Conservation (phyloP, 1,139 yeast species). For the Candida sanyaensis region DNA sequence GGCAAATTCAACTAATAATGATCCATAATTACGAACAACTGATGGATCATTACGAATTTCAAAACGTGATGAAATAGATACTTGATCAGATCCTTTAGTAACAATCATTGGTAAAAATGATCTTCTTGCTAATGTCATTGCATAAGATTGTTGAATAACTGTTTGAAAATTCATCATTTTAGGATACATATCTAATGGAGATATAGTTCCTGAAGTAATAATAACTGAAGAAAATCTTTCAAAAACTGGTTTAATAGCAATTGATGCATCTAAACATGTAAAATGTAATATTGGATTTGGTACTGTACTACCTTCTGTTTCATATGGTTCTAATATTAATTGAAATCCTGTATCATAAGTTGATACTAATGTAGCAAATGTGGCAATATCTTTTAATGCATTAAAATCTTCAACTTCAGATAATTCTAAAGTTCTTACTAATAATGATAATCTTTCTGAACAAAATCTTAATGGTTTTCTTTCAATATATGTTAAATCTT, state of each 20-base stretch:
- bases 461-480: constrained; percentile 89
- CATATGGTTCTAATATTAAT: constrained; percentile 91
- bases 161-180: constrained; percentile 95
- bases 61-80: constrained; percentile 91
- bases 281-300: constrained; percentile 97
- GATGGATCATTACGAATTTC: constrained; percentile 98
- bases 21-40: constrained; percentile 95
- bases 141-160: constrained; percentile 89
- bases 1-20: constrained; percentile 85
- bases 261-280: constrained; percentile 95
- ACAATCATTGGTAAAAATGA: constrained; percentile 95
- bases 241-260: constrained; percentile 96
- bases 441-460: constrained; percentile 82
- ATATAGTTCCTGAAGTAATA: constrained; percentile 95
- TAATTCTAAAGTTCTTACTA: constrained; percentile 87
- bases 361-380: constrained; percentile 93
- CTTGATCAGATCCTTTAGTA: constrained; percentile 97
- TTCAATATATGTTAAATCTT: constrained; percentile 90
- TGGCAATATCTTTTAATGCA: constrained; percentile 92
- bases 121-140: constrained; percentile 92
- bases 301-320: constrained; percentile 94
- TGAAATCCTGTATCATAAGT: constrained; percentile 94
- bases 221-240: constrained; percentile 92
- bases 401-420: constrained; percentile 88
- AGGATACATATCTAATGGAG: constrained; percentile 98